These are phyloP conservation scores for Penicillium freii DNA, from an alignment of 2,329 filamentous ascomycete genomes.

Conservation along the genomic window DNA sequence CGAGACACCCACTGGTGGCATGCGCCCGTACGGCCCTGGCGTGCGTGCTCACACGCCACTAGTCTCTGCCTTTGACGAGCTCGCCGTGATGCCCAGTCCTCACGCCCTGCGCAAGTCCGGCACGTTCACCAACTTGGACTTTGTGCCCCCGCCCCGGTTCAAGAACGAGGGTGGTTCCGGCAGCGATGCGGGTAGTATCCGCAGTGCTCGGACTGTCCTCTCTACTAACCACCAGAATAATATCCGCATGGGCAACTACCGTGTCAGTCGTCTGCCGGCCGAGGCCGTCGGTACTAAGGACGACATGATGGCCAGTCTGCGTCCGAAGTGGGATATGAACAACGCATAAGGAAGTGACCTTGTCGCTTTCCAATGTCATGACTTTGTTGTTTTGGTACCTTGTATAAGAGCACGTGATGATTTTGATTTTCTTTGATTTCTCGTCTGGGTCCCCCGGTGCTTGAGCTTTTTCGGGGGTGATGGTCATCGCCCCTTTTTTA, in stretches of 20 bases:
- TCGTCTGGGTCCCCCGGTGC: constrained; percentile 5
- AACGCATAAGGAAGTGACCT: constrained; percentile 18
- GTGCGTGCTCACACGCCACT: constrained; percentile 75
- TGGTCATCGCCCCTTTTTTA: constrained; percentile 5
- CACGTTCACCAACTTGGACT: constrained; percentile 50
- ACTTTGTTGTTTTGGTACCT: constrained; percentile 15
- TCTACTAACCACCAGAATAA: constrained; percentile 67
- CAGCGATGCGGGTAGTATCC: constrained; percentile 51
- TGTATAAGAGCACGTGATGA: constrained; percentile 22
- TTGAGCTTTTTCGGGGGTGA: not conserved
- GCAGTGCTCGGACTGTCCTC: constrained; percentile 74
- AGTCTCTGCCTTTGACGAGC: constrained; percentile 80
- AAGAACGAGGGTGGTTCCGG: constrained; percentile 43
- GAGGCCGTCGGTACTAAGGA: constrained; percentile 76
- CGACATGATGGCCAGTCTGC: constrained; percentile 60
- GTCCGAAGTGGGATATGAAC: constrained; percentile 55
- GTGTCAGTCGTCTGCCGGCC: constrained; percentile 78
- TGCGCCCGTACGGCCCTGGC: constrained; percentile 69
- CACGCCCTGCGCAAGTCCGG: constrained; percentile 51
- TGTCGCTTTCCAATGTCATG: constrained; percentile 15
- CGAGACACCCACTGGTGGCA: constrained; percentile 58
- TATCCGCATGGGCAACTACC: constrained; percentile 78
- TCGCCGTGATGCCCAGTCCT: constrained; percentile 83
- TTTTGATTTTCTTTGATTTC: constrained; percentile 13
- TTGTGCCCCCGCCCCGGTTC: constrained; percentile 50